phyloP scores from a whole-genome alignment of 2,329 filamentous ascomycete genomes.

The Penicillium sp. region DNA sequence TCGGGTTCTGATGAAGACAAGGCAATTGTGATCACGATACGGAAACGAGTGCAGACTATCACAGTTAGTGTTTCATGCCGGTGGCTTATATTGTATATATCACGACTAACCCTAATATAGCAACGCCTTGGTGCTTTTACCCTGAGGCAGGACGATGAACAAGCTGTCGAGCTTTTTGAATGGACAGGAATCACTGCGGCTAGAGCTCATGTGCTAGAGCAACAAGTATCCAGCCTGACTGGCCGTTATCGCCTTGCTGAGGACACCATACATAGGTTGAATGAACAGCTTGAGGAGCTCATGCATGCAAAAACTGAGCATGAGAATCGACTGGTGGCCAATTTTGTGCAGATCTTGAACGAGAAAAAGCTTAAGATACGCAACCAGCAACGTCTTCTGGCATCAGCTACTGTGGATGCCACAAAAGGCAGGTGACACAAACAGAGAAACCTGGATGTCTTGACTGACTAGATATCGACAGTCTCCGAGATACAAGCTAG shows the following conservation, averaged over 20 bases:
- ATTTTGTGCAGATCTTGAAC: slow-evolving; percentile 52
- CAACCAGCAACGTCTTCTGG: slow-evolving; percentile 51
- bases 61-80: slow-evolving; percentile 30
- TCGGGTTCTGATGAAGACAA: slow-evolving; percentile 22
- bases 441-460: not conserved
- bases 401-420: slow-evolving; percentile 41
- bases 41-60: slow-evolving; percentile 44
- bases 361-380: slow-evolving; percentile 58
- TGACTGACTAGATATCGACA: slow-evolving; percentile 6
- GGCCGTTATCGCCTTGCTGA: slow-evolving; percentile 39
- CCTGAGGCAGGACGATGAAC: slow-evolving; percentile 46
- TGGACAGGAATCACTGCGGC: slow-evolving; percentile 47
- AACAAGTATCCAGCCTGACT: slow-evolving; percentile 36
- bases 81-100: not conserved
- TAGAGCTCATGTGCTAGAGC: slow-evolving; percentile 36
- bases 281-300: slow-evolving; percentile 50
- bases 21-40: slow-evolving; percentile 35
- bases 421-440: slow-evolving; percentile 25
- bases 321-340: slow-evolving; percentile 50
- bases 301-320: slow-evolving; percentile 49
- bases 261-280: slow-evolving; percentile 44
- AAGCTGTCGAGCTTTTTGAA: slow-evolving; percentile 49
- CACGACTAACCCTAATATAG: slow-evolving; percentile 23
- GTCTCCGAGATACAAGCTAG: slow-evolving; percentile 23
- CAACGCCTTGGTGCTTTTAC: slow-evolving; percentile 49